A percentile compares a stretch with the other conserved stretches of the same genome.
phyloP scores from a whole-genome alignment of 2,329 filamentous ascomycete species.

The Colletotrichum sp. region DNA sequence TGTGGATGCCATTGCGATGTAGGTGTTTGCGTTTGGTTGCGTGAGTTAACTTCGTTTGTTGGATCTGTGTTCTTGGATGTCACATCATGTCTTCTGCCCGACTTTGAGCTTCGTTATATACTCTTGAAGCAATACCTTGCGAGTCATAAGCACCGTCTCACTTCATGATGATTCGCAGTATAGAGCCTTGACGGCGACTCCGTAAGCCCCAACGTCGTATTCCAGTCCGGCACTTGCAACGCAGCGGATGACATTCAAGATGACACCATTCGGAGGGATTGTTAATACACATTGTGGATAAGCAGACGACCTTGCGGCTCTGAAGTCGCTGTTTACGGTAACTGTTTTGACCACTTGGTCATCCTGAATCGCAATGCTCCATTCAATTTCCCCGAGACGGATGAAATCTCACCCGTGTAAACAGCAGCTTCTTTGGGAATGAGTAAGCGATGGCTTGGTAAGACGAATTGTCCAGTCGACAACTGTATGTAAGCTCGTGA shows the following conservation, averaged over 20 bases:
- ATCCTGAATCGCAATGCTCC: not conserved
- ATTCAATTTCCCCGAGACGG: not conserved
- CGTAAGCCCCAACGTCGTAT: not conserved
- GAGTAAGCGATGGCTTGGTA: not conserved
- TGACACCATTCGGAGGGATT: not conserved
- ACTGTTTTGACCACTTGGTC: not conserved
- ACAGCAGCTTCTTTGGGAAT: not conserved
- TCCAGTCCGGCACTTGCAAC: not conserved
- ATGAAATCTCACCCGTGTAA: not conserved
- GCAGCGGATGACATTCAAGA: not conserved
- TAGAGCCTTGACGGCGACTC: not conserved
- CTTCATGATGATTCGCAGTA: not conserved
- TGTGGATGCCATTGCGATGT: conserved; percentile 22
- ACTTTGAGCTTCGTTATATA: not conserved
- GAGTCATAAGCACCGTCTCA: not conserved
- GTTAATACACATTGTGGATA: not conserved
- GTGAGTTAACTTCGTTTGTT: not conserved
- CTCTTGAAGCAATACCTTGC: not conserved
- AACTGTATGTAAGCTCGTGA: not conserved
- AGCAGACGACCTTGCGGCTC: not conserved
- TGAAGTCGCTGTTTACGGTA: not conserved
- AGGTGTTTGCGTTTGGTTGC: not conserved
- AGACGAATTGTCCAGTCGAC: not conserved
- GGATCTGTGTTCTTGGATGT: not conserved
- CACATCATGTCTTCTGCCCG: not conserved